Evolutionary conservation across 129 eudicot genomes (phyloP), one percentile per base, ranked within the genome.

Genomic region (Flaveria sonorensis): DNA sequence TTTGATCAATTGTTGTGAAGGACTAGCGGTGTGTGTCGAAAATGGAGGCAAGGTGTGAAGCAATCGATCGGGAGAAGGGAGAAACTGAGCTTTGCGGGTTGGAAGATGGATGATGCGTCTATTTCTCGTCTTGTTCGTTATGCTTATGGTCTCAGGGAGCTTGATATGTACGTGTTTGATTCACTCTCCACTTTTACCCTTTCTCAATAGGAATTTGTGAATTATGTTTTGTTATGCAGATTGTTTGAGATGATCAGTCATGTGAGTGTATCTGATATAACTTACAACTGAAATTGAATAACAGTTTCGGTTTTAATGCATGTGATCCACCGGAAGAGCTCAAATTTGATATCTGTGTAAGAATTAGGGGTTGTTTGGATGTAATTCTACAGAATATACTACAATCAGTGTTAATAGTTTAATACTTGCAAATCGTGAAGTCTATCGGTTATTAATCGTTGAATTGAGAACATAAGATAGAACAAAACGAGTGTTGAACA

Each of bases 1-100:
- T 68, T 59, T 9, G 13, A 45, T 75, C 10, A 0, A 18, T 56
- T 76, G 18, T 68, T 68, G 18, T 70, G 62, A 32, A 91, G 99
- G 85, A 84, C 89, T 63, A 91, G 99, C 76, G 63, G 92, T 65
- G 99, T 94, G 73, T 87, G 96, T 51, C 80, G 78, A 77, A 91
- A 89, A 88, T 94, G 97, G 99, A 89, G 85, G 77, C 80, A 91
- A 78, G 97, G 92, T 16, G 99, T 91, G 90, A 88, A 81, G 77
- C 94, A 89, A 73, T 94, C 99, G 19, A 70, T 91, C 62, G 97
- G 86, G 53, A 86, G 92, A 64, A 86, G 82, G 20, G 94, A 91
- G 75, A 87, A 26, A 40, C 72, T 91, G 89, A 91, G 96, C 59
- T 91, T 94, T 75, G 87, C 96, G 11, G 99, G 97, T 12, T 91